phyloP scores from a whole-genome alignment of 768 basidiomycete genomes.

The Rubroboletus pulcherrimus region DNA sequence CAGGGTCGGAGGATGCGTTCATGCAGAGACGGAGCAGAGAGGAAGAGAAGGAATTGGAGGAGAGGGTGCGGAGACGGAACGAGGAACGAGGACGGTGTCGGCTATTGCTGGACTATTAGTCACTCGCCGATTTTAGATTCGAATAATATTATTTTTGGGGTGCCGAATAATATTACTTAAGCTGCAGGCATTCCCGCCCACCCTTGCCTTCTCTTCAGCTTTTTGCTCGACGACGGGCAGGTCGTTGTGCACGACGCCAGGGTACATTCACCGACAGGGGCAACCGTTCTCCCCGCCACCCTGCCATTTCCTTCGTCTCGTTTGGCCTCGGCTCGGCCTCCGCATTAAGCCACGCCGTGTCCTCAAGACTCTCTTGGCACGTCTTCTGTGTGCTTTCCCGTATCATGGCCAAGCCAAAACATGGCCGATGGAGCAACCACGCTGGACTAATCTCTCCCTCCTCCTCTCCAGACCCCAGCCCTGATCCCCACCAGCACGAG shows the following conservation, averaged over 20 bases:
- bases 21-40: constrained; percentile 36
- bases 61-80: constrained; percentile 42
- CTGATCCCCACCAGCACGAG: constrained; percentile 4
- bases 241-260: constrained; percentile 1
- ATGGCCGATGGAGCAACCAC: constrained; percentile 30
- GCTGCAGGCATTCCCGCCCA: constrained; percentile 12
- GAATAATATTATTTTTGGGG: constrained; percentile 16
- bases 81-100: constrained; percentile 55
- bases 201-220: background rate
- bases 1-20: constrained; percentile 56
- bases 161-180: constrained; percentile 23
- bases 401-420: constrained; percentile 54
- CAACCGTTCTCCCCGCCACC: background rate
- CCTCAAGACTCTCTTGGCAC: constrained; percentile 36
- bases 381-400: constrained; percentile 34
- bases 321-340: constrained; percentile 9
- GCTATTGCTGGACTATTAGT: constrained; percentile 21
- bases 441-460: constrained; percentile 8
- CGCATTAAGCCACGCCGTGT: constrained; percentile 31
- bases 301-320: background rate
- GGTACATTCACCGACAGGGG: background rate
- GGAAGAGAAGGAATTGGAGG: constrained; percentile 33
- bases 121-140: no score
- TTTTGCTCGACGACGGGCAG: constrained; percentile 8
- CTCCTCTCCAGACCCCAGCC: constrained; percentile 13